Percentiles rank a stretch among this genome's conserved stretches.
These are phyloP conservation scores for Nannochloris sp. DNA, from an alignment of 139 green algal species.

Conservation along the genomic window DNA sequence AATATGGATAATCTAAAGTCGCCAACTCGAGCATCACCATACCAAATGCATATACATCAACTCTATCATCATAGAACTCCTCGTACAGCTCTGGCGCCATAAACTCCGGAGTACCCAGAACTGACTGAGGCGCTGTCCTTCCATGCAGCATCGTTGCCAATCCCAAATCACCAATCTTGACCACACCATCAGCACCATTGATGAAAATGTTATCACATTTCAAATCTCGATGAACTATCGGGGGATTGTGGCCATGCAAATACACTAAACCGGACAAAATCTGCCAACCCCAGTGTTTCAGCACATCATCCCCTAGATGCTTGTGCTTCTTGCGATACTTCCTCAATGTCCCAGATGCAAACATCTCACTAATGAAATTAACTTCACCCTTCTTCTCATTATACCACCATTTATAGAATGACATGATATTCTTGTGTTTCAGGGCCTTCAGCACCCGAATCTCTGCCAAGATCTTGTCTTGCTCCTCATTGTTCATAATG, in stretches of 20 bases:
- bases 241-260: conserved; percentile 81
- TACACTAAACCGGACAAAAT: conserved; percentile 97
- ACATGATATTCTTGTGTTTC: conserved; percentile 99
- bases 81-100: conserved; percentile 99
- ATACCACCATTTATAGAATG: conserved; percentile 92
- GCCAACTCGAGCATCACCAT: conserved; percentile 98
- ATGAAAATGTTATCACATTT: conserved; percentile 97
- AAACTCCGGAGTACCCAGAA: conserved; percentile 95
- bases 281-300: conserved; percentile 88
- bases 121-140: conserved; percentile 78
- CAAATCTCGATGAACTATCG: conserved; percentile 86
- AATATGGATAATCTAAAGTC: conserved; percentile 96
- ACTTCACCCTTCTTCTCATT: conserved; percentile 76
- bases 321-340: conserved; percentile 97
- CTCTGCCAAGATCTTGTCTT: conserved; percentile 77
- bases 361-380: conserved; percentile 99
- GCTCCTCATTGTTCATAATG: conserved; percentile 11
- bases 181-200: conserved; percentile 83
- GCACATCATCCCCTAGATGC: conserved; percentile 76
- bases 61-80: conserved; percentile 97
- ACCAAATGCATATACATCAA: conserved; percentile 93
- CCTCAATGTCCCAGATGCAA: conserved; percentile 90
- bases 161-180: conserved; percentile 98
- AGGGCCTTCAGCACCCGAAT: conserved; percentile 95
- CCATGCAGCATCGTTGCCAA: conserved; percentile 86